Base-by-base conservation (phyloP, 495 filamentous ascomycete species). In the Lentithecium fluviatile region DNA sequence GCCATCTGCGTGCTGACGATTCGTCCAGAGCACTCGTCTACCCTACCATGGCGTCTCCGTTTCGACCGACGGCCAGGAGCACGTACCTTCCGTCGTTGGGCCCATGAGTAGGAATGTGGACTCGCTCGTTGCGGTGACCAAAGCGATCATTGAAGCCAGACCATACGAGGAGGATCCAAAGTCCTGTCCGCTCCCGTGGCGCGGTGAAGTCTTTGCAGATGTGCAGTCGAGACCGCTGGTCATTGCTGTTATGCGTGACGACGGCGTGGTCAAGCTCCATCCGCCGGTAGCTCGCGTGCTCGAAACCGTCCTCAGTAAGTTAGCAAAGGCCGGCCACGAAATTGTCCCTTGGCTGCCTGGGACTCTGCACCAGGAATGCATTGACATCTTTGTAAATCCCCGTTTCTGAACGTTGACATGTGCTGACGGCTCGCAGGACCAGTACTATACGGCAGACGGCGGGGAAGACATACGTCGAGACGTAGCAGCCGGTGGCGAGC, bases 401-500 rank as follows among this genome's bases (percentile, higher is more conserved):
- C 34, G 17, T 21, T 67, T 45, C 2, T 45, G 2, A n/a, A 12
- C 13, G 42, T 23, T 19, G 1, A 40, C 32, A 17, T 17, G 29
- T 26, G 15, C 12, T 52, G 12, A 56, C 47, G 23, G 2, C 7
- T 10, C 25, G 13, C 13, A 72, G 56, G 55, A 63, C 40, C 38
- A 62, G 20, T 83, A 77, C 58, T 85, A 82, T 60, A 75, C 77
- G 1, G 80, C 74, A 2, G 79, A 84, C 50, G 83, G 83, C 0
- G 76, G 77, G 19, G 81, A 81, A 58, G 83, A 83, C 53, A 78
- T 85, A 34, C 67, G 75, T 6, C 74, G 77, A 1, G 76, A 80
- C 43, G 71, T 84, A 0, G 70, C 53, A 10, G 68, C 65, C 20
- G 77, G 75, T 25, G 78, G 79, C 0, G 82, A 86, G 55, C 82